These are phyloP conservation scores for Chenopodium formosanum DNA, from an alignment of 148 eudicot genomes.

Conservation along the genomic window DNA sequence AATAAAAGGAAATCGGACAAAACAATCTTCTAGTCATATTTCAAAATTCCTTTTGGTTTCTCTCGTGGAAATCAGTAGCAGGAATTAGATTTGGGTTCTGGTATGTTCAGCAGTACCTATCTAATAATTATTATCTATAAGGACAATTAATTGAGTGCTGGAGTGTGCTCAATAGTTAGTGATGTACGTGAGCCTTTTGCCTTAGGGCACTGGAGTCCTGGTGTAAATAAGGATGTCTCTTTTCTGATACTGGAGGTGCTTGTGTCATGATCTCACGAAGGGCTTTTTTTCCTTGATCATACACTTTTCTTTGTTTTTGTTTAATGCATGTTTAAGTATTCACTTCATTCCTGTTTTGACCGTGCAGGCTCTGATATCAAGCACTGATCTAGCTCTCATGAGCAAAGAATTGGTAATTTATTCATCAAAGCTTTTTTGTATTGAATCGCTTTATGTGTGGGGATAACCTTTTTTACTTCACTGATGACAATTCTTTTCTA, in stretches of 20 bases:
- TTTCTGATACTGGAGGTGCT: not conserved
- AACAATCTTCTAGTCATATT: not conserved
- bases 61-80: not conserved
- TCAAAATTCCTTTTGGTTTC: not conserved
- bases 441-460: not conserved
- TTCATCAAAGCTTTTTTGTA: slow-evolving; percentile 11
- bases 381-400: slow-evolving; percentile 68
- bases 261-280: not conserved
- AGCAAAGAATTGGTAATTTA: slow-evolving; percentile 78
- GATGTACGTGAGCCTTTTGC: not conserved
- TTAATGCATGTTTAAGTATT: not conserved
- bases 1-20: not conserved
- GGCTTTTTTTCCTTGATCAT: not conserved
- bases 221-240: not conserved
- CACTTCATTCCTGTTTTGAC: not conserved
- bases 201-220: not conserved
- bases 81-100: not conserved
- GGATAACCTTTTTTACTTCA: not conserved
- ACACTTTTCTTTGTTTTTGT: not conserved
- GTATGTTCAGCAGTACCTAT: not conserved
- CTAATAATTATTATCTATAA: not conserved
- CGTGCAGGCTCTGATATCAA: slow-evolving; percentile 67
- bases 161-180: not conserved
- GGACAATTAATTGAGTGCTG: not conserved
- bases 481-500: not conserved